Base-by-base conservation (phyloP, 169 alveolate genomes). In the Eimeria necatrix region DNA sequence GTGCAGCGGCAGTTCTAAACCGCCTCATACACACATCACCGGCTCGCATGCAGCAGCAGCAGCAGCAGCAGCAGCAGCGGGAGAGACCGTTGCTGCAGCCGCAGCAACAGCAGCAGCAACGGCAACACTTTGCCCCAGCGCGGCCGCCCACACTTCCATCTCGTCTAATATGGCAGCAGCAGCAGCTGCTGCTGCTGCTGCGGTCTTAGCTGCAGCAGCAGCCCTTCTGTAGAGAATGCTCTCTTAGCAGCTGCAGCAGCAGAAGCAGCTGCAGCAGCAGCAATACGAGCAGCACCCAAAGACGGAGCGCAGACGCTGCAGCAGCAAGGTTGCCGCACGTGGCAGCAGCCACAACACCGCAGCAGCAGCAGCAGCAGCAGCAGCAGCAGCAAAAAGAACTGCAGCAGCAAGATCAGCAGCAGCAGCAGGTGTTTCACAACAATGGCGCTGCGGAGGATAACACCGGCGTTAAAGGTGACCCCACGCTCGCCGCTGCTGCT, bases 281-380 rank as follows among this genome's bases (percentile, higher is more conserved):
- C n/a, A n/a, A n/a, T n/a, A n/a, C 0, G 68, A 56, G 68, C 68
- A 56, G 68, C 68, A 56, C n/a, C n/a, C n/a, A n/a, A n/a, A n/a
- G n/a, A n/a, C n/a, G 8, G 20, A 56, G 64, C 64, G 78, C 78
- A 68, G 78, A 14, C 32, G 78, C 78, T 12, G 78, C 78, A 68
- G 78, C 78, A 14, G 32, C 22, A 22, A 20, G 78, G 12, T 0
- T 14, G 0, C 68, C 0, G 22, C 68, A 56, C 10, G 68, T n/a
- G n/a, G n/a, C n/a, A n/a, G n/a, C n/a, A n/a, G n/a, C n/a, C n/a
- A n/a, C n/a, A n/a, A n/a, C n/a, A n/a, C n/a, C n/a, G n/a, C n/a
- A n/a, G n/a, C n/a, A n/a, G n/a, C n/a, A 68, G 78, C 78, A 68
- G 78, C 22, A 68, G 32, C 78, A 22, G 22, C 22, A 22, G 48